A percentile compares a stretch with the other conserved stretches of the same genome.
phyloP scores from a whole-genome alignment of 306 rosid species.

The Pyrus pyrifolia region DNA sequence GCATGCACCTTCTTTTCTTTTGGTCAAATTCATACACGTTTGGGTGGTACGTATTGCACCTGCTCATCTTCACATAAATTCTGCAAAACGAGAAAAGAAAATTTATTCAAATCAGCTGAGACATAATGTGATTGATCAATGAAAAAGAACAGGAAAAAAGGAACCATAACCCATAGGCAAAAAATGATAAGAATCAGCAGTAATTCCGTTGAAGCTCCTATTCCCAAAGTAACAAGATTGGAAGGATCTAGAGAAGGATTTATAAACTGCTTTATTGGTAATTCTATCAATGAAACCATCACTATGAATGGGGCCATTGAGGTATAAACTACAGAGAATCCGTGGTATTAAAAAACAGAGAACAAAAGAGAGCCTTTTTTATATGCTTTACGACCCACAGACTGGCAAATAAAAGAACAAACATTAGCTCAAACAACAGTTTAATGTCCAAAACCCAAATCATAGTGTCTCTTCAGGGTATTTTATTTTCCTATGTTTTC shows the following conservation, averaged over 20 bases:
- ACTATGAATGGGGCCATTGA: neutral
- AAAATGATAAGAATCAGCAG: too few relatives aligned
- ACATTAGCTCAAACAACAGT: neutral
- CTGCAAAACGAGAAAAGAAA: conserved; percentile 29
- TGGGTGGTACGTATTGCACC: conserved; percentile 75
- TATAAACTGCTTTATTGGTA: neutral
- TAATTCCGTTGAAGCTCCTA: neutral
- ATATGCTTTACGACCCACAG: neutral
- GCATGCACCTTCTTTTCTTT: neutral
- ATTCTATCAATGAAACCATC: neutral
- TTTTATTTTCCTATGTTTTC: neutral
- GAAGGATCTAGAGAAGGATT: neutral
- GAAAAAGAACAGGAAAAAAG: too few relatives aligned
- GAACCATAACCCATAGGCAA: too few relatives aligned
- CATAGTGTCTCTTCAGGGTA: neutral
- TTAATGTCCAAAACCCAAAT: neutral
- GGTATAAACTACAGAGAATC: neutral
- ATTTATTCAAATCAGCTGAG: neutral
- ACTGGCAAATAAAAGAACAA: neutral
- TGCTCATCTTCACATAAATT: conserved; percentile 62
- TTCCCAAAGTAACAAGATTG: neutral
- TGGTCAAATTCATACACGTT: conserved; percentile 14
- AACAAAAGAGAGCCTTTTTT: neutral
- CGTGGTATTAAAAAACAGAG: neutral
- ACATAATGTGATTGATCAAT: neutral